Base-by-base conservation (phyloP, 495 filamentous ascomycete genomes). In the Evernia prunastri region DNA sequence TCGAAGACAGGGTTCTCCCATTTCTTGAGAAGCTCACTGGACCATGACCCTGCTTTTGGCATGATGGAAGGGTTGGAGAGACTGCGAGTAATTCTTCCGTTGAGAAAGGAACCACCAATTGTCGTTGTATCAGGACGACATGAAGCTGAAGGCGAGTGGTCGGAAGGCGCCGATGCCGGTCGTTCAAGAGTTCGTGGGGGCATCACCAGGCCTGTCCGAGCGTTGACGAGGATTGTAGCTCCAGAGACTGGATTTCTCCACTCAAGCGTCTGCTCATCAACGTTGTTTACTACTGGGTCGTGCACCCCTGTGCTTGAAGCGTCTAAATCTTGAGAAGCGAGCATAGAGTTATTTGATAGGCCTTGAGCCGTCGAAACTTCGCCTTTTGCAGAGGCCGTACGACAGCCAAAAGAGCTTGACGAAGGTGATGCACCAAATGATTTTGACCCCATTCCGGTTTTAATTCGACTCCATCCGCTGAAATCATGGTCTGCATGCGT, bases 201-300 rank as follows among this genome's bases (percentile, higher is more conserved):
- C 11, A 79, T 43, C 17, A 82, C 80, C 54, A 84, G 81, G 9
- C 89, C 89, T 39, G 87, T 91, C 43, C 83, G 78, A 17, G 77
- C 70, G 68, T 89, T 85, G 25, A 91, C 74, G 23, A 81, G 69
- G 58, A 85, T 80, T 8, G 68, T 78, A 63, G 79, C 76, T 62
- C 84, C 86, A 6, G 87, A 89, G 12, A 72, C 64, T 4, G 88
- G 89, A 67, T 94, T 84, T n/a, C 75, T 76, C 91, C 89, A 95
- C 29, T 76, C 65, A 17, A 89, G 75, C 1, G 76, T 71, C 4
- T 76, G 73, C 49, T 80, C 78, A 18, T 60, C 35, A 43, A 40
- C 29, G 20, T 51, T n/a, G n/a, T 64, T 27, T 20, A 20, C 37
- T 17, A 40, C 7, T n/a, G n/a, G 64, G 37, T 51, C 37, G 25